Conservation (phyloP, 805 yeast species). For the Starmerella sirachaensis region DNA sequence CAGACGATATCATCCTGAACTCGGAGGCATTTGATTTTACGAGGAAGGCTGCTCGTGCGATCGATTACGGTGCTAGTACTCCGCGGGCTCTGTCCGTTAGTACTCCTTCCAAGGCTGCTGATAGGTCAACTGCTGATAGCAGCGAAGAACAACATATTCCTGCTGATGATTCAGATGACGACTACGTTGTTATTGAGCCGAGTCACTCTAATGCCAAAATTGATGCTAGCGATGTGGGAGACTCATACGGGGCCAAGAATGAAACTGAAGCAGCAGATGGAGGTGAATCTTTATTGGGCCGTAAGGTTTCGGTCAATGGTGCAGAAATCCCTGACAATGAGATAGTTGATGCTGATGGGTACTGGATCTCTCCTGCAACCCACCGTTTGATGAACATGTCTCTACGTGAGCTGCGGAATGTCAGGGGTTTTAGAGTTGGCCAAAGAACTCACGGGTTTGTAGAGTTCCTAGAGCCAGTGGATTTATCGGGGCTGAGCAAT, state of each 20-base stretch:
- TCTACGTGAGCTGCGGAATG: conserved; percentile 50
- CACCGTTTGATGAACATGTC: conserved; percentile 49
- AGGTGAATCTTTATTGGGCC: not conserved
- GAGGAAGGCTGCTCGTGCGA: not conserved
- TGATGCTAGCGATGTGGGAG: no score
- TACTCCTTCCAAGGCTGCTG: conserved; percentile 6
- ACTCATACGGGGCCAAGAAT: no score
- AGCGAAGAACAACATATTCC: not conserved
- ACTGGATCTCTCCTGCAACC: conserved; percentile 75
- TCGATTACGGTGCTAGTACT: not conserved
- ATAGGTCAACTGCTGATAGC: no score
- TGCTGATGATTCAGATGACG: not conserved
- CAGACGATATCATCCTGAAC: conserved; percentile 57
- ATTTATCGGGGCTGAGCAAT: conserved; percentile 54
- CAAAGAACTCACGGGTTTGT: conserved; percentile 66
- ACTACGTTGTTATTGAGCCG: no score
- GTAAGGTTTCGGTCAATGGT: not conserved
- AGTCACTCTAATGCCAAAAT: no score
- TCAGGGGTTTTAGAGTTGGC: conserved; percentile 62
- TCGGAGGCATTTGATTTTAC: conserved; percentile 50
- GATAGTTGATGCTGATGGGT: conserved; percentile 55
- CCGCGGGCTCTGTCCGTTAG: conserved; percentile 8
- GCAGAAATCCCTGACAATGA: conserved; percentile 29
- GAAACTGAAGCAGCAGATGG: not conserved
- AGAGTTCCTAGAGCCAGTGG: conserved; percentile 71